A percentile compares a stretch with the other conserved stretches of the same genome.
Evolutionary conservation across 192 early-diverging fungal genomes (phyloP).

Genomic region (Physocladia obscura): DNA sequence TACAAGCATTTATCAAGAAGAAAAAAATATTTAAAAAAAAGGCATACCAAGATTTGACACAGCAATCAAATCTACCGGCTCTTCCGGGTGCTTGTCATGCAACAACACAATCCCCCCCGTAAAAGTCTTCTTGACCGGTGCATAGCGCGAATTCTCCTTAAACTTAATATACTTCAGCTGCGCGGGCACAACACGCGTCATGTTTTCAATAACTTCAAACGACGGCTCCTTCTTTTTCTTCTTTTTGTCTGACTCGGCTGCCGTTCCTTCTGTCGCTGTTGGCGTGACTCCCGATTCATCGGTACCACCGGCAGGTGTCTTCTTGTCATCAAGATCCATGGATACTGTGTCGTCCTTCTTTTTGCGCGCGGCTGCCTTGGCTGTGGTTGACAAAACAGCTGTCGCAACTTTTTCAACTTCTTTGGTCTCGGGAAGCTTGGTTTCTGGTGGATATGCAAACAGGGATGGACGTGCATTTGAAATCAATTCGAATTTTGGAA

Average conservation of each 20-base stretch:
- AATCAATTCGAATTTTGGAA: slow-evolving; percentile 80
- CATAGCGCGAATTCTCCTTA: slow-evolving; percentile 81
- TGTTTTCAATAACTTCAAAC: slow-evolving; percentile 78
- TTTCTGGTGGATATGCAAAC: slow-evolving; percentile 89
- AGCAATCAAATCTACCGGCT: slow-evolving; percentile 80
- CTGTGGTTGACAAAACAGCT: slow-evolving; percentile 93
- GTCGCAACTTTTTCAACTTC: slow-evolving; percentile 90
- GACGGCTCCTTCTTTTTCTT: slow-evolving; percentile 75
- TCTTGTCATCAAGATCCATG: slow-evolving; percentile 57
- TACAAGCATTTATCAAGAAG: not conserved
- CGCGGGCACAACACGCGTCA: slow-evolving; percentile 81
- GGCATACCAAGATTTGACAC: slow-evolving; percentile 25
- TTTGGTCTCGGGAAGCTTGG: slow-evolving; percentile 76
- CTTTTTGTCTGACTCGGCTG: slow-evolving; percentile 43
- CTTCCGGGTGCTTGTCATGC: slow-evolving; percentile 69
- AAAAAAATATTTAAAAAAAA: not conserved
- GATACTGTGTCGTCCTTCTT: slow-evolving; percentile 70
- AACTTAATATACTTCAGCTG: slow-evolving; percentile 87
- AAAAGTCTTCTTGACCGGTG: slow-evolving; percentile 73
- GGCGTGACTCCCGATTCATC: slow-evolving; percentile 29
- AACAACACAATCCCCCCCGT: slow-evolving; percentile 88
- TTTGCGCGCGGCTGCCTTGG: slow-evolving; percentile 82
- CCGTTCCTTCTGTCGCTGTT: slow-evolving; percentile 55
- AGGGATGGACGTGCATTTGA: slow-evolving; percentile 85
- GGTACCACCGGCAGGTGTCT: slow-evolving; percentile 42